Conservation (phyloP, 1,284 basidiomycete genomes). For the Marasmius sp. region DNA sequence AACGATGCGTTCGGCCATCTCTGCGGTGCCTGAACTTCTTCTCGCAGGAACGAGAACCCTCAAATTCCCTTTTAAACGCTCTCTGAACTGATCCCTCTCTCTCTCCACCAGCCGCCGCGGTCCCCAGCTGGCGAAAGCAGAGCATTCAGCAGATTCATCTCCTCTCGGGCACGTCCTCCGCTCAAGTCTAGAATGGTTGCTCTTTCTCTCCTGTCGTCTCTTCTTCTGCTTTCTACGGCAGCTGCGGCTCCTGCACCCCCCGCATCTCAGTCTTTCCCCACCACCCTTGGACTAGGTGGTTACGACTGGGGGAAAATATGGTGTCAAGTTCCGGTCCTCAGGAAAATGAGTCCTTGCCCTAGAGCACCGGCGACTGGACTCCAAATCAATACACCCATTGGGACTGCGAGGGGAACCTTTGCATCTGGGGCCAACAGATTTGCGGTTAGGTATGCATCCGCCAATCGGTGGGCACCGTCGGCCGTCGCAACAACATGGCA, state of each 20-base stretch:
- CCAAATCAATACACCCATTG: constrained; percentile 48
- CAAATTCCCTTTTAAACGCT: neutral
- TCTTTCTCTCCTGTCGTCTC: constrained; percentile 33
- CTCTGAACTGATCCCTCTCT: constrained; percentile 6
- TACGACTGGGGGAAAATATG: constrained; percentile 35
- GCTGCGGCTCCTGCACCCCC: constrained; percentile 30
- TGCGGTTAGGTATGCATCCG: constrained; percentile 64
- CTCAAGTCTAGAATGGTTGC: constrained; percentile 33
- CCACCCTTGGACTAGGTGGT: constrained; percentile 17
- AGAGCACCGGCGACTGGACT: constrained; percentile 27
- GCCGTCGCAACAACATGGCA: constrained; percentile 52
- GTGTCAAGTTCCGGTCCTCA: constrained; percentile 43
- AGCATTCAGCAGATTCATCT: constrained; percentile 9
- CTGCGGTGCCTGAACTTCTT: constrained; percentile 22
- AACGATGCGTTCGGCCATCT: neutral
- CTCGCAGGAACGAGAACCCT: constrained; percentile 5
- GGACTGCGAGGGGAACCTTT: constrained; percentile 51
- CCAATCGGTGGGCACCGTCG: constrained; percentile 60
- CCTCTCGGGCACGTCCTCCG: constrained; percentile 8
- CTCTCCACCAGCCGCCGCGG: constrained; percentile 18
- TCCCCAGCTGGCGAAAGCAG: constrained; percentile 16
- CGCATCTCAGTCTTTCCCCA: constrained; percentile 15
- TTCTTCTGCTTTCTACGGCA: constrained; percentile 32
- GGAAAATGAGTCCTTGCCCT: constrained; percentile 38
- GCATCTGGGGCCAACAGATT: constrained; percentile 54